Conservation (phyloP, 176 grass and related monocot genomes). For the Oryza rufipogon region DNA sequence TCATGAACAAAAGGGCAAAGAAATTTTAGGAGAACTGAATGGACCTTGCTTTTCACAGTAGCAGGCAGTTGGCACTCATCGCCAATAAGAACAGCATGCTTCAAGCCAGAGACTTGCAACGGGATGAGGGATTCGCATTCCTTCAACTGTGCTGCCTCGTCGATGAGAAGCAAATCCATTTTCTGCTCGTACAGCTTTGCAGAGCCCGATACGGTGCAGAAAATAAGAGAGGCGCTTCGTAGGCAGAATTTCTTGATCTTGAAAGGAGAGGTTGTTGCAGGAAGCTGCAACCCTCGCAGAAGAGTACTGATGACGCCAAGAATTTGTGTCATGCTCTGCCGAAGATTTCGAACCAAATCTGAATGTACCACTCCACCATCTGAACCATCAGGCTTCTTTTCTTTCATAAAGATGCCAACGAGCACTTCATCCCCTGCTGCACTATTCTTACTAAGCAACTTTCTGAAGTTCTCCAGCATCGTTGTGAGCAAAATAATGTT, state of each 20-base stretch:
- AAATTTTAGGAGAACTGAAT: not conserved
- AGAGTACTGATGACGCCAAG: conserved; percentile 29
- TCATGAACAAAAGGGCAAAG: not conserved
- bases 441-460: conserved; percentile 18
- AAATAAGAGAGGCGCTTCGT: conserved; percentile 42
- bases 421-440: not conserved
- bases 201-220: conserved; percentile 68
- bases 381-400: not conserved
- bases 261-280: not conserved
- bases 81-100: conserved; percentile 66
- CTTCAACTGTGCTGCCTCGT: conserved; percentile 75
- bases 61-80: conserved; percentile 73
- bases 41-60: conserved; percentile 78
- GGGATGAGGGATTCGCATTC: conserved; percentile 80
- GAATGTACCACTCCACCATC: not conserved
- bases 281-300: conserved; percentile 34
- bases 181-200: conserved; percentile 39
- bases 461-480: conserved; percentile 41
- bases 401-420: not conserved
- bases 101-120: conserved; percentile 43
- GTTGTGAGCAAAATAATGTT: conserved; percentile 40
- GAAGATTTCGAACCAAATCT: not conserved
- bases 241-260: conserved; percentile 44
- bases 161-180: conserved; percentile 62
- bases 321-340: not conserved